Conservation (phyloP, 2,329 filamentous ascomycete genomes). For the Penicillium corylophilum region DNA sequence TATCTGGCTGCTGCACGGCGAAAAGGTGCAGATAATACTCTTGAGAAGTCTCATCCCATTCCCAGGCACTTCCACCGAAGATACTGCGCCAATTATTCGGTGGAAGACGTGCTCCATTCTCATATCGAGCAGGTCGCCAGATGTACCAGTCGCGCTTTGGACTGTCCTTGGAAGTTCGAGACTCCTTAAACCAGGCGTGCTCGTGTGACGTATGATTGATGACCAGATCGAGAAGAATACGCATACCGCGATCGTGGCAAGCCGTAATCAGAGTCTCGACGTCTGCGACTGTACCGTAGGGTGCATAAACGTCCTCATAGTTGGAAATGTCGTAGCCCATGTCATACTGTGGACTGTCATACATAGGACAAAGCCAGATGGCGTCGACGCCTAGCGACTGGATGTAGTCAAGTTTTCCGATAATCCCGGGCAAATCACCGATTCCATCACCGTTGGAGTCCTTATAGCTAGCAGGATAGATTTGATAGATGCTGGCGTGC, state of each 20-base stretch:
- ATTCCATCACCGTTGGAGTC: constrained; percentile 59
- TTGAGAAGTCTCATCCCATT: constrained; percentile 64
- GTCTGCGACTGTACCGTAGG: constrained; percentile 63
- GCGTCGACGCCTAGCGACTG: constrained; percentile 61
- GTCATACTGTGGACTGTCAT: constrained; percentile 63
- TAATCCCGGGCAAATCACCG: constrained; percentile 64
- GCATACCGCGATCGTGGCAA: constrained; percentile 60
- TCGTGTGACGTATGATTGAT: constrained; percentile 71
- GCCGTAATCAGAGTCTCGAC: constrained; percentile 58
- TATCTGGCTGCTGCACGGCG: constrained; percentile 68
- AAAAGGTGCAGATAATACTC: constrained; percentile 76
- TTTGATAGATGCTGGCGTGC: constrained; percentile 37
- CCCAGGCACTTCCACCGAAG: constrained; percentile 64
- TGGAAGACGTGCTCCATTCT: constrained; percentile 58
- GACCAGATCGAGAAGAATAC: constrained; percentile 69
- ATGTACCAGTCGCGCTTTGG: constrained; percentile 68
- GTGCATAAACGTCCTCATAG: constrained; percentile 60
- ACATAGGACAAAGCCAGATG: constrained; percentile 68
- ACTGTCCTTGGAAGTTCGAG: constrained; percentile 55
- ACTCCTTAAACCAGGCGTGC: constrained; percentile 68
- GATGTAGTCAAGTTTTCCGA: constrained; percentile 62
- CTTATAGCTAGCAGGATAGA: constrained; percentile 40
- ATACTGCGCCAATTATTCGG: constrained; percentile 71
- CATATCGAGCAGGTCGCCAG: constrained; percentile 48
- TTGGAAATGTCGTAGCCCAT: constrained; percentile 69